Percentiles rank a stretch among this genome's conserved stretches.
Conservation (phyloP, 805 yeast genomes). For the Candida krabiensis region DNA sequence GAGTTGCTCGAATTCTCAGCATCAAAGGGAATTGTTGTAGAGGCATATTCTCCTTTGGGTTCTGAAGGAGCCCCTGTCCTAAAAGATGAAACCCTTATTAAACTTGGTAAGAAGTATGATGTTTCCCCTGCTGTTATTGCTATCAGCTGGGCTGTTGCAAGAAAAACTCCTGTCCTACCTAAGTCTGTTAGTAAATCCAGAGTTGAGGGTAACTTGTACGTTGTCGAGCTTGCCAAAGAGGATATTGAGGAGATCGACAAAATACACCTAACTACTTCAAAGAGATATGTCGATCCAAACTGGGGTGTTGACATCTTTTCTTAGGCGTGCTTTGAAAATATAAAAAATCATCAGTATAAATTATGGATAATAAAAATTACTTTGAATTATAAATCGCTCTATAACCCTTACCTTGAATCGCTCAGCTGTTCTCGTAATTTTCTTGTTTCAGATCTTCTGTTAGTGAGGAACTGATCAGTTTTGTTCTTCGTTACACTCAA, state of each 20-base stretch:
- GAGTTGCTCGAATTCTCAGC: constrained; percentile 56
- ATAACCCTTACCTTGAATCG: background rate
- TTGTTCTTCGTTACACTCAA: constrained; percentile 36
- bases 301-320: constrained; percentile 38
- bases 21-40: constrained; percentile 53
- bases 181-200: constrained; percentile 34
- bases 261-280: constrained; percentile 29
- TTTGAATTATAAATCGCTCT: background rate
- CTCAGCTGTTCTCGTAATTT: constrained; percentile 7
- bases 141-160: constrained; percentile 57
- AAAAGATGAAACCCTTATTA: constrained; percentile 40
- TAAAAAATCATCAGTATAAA: background rate
- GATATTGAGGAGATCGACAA: constrained; percentile 36
- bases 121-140: constrained; percentile 51
- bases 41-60: constrained; percentile 83
- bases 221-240: constrained; percentile 34
- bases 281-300: constrained; percentile 38
- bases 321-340: no score
- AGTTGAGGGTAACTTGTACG: constrained; percentile 37
- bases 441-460: constrained; percentile 8
- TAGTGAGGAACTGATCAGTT: constrained; percentile 39
- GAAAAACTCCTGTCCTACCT: constrained; percentile 46
- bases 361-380: background rate
- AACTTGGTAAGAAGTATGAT: constrained; percentile 45
- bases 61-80: constrained; percentile 56